Base-by-base conservation (phyloP, 805 yeast genomes). In the Lipomyces yamadae region DNA sequence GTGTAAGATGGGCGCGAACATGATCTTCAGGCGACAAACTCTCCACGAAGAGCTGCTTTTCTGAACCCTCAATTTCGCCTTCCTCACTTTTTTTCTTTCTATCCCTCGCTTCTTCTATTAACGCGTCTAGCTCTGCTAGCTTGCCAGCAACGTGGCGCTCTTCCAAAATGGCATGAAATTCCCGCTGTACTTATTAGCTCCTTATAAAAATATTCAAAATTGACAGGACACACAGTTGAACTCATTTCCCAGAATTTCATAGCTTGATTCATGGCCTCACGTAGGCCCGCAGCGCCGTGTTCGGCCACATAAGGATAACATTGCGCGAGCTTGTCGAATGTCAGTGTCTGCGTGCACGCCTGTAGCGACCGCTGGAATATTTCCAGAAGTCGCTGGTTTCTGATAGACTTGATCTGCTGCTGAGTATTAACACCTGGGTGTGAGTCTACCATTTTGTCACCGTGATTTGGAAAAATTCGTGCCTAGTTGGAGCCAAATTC, bases 281-380 rank as follows among this genome's bases (percentile, higher is more conserved):
- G 79, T 10, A 86, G 75, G 2, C 78, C 75, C 2, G 88, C 88
- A 32, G 79, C 81, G n/a, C 77, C 78, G 15, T 82, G 76, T n/a
- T 73, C 63, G 2, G 87, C 81, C 55, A 85, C 80, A 5, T 77
- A 75, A 1, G 90, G 90, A 73, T 84, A 87, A 73, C 90, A 86
- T 29, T 81, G 73, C 60, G 79, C 76, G 32, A 87, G 74, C 67
- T 84, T 84, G 13, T 86, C 88, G 64, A 81, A 76, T 32, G 82
- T 80, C 52, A 86, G 78, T 54, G 86, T 79, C 69, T 81, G 82
- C 50, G 85, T 80, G 1, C 86, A 81, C 71, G 84, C 86, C 34
- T 83, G 83, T 34, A 87, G 78, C 0, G 90, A 89, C 65, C 84
- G 81, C 34, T 80, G 78, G 61, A 85, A 81, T 4, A 86, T 86